Conservation (phyloP, 768 basidiomycete genomes). For the Suillus luteus region DNA sequence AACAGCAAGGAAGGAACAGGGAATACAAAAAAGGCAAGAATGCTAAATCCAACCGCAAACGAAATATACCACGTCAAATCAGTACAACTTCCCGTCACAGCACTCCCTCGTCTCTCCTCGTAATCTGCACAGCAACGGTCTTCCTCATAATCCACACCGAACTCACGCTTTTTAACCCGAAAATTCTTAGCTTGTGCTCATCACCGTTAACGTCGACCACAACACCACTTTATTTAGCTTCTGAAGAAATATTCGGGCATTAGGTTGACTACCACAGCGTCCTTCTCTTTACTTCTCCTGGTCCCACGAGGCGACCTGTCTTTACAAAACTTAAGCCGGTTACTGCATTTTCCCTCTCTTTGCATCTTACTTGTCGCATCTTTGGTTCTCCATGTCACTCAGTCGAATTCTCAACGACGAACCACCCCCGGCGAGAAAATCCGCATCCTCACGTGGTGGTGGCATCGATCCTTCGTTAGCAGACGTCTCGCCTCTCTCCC, state of each 20-base stretch:
- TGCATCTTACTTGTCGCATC: slow-evolving; percentile 9
- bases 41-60: slow-evolving; percentile 38
- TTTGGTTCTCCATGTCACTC: slow-evolving; percentile 60
- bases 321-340: slow-evolving; percentile 17
- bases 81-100: slow-evolving; percentile 36
- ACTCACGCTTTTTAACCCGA: not conserved
- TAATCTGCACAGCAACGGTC: slow-evolving; percentile 24
- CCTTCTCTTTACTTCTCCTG: slow-evolving; percentile 15
- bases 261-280: slow-evolving; percentile 7
- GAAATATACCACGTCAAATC: slow-evolving; percentile 31
- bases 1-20: slow-evolving; percentile 23
- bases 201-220: slow-evolving; percentile 3
- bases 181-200: slow-evolving; percentile 1
- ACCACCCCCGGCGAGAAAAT: slow-evolving; percentile 44
- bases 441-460: slow-evolving; percentile 22
- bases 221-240: slow-evolving; percentile 5
- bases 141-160: slow-evolving; percentile 15
- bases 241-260: slow-evolving; percentile 8
- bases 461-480: slow-evolving; percentile 23
- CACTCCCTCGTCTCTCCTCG: slow-evolving; percentile 21
- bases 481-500: slow-evolving; percentile 27
- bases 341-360: slow-evolving; percentile 15
- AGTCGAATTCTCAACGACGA: slow-evolving; percentile 81
- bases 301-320: slow-evolving; percentile 40
- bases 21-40: slow-evolving; percentile 32